Conservation (phyloP, 2,329 filamentous ascomycete species). For the Fusarium decemcellulare region DNA sequence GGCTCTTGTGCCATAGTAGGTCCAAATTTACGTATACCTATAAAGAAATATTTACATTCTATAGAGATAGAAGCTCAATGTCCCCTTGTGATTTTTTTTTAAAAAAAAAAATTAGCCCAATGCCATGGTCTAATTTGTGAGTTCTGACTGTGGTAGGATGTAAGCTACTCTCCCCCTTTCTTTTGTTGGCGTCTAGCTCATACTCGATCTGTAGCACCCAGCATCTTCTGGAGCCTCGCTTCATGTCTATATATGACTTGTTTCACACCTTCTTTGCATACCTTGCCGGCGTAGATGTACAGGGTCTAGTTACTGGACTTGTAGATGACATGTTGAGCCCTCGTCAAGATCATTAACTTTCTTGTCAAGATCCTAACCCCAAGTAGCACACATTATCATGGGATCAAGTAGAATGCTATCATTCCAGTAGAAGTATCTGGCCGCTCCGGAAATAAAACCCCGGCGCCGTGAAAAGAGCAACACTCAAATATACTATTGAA, state of each 20-base stretch:
- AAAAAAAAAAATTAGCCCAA: no score
- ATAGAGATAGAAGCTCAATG: no score
- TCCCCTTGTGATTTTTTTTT: no score
- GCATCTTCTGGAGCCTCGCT: not conserved
- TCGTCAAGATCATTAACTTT: conserved; percentile 55
- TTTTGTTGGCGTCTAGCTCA: not conserved
- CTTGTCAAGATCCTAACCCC: conserved; percentile 49
- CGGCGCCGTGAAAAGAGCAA: conserved; percentile 62
- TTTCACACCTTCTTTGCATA: conserved; percentile 59
- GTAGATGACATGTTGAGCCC: conserved; percentile 54
- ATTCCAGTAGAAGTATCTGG: conserved; percentile 62
- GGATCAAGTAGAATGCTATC: conserved; percentile 60
- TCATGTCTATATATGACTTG: conserved; percentile 62
- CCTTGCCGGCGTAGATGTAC: conserved; percentile 65
- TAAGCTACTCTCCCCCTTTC: not conserved
- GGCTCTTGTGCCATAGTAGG: no score
- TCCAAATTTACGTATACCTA: no score
- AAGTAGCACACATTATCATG: conserved; percentile 54
- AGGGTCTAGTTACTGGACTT: conserved; percentile 50
- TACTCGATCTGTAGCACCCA: not conserved
- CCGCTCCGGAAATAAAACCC: conserved; percentile 50
- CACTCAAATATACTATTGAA: conserved; percentile 68
- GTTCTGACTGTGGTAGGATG: no score
- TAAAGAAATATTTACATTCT: no score
- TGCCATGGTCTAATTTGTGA: no score